Evolutionary conservation across 2,329 filamentous ascomycete species (phyloP).

Genomic region (Fusarium sterilihyphosum): DNA sequence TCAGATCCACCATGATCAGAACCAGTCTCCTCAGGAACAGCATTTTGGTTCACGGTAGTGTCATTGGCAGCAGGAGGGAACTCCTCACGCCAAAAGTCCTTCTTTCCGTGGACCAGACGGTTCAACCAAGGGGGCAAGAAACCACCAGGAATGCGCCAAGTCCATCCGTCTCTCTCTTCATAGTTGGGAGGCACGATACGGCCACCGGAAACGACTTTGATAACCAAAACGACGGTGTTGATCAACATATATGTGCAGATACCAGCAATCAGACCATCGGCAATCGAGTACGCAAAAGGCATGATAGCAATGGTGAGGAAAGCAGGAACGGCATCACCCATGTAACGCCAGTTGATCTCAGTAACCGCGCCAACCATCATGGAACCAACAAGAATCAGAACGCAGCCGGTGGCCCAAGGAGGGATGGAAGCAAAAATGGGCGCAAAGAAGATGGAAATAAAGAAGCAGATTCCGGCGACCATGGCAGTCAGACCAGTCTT

Average conservation of each 20-base stretch:
- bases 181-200: slow-evolving; percentile 80
- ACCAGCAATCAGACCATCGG: slow-evolving; percentile 84
- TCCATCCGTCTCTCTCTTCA: slow-evolving; percentile 82
- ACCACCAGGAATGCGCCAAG: slow-evolving; percentile 78
- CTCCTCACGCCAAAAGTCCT: slow-evolving; percentile 73
- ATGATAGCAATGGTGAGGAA: slow-evolving; percentile 87
- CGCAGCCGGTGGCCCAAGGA: slow-evolving; percentile 88
- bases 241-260: slow-evolving; percentile 80
- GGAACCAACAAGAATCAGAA: slow-evolving; percentile 86
- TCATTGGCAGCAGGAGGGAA: slow-evolving; percentile 29
- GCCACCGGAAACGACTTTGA: slow-evolving; percentile 73
- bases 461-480: slow-evolving; percentile 82
- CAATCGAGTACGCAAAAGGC: slow-evolving; percentile 91
- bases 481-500: slow-evolving; percentile 87
- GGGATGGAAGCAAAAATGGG: slow-evolving; percentile 92
- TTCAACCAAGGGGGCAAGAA: slow-evolving; percentile 79
- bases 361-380: slow-evolving; percentile 83
- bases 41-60: slow-evolving; percentile 22
- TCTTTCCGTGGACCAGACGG: slow-evolving; percentile 72
- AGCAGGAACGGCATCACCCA: slow-evolving; percentile 84
- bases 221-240: slow-evolving; percentile 75
- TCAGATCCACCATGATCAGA: slow-evolving; percentile 41
- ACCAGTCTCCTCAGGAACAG: slow-evolving; percentile 29
- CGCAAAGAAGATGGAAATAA: slow-evolving; percentile 88
- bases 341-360: slow-evolving; percentile 90